These are phyloP conservation scores for Naganishia antarctica DNA, from an alignment of 768 basidiomycete genomes.

Conservation along the genomic window DNA sequence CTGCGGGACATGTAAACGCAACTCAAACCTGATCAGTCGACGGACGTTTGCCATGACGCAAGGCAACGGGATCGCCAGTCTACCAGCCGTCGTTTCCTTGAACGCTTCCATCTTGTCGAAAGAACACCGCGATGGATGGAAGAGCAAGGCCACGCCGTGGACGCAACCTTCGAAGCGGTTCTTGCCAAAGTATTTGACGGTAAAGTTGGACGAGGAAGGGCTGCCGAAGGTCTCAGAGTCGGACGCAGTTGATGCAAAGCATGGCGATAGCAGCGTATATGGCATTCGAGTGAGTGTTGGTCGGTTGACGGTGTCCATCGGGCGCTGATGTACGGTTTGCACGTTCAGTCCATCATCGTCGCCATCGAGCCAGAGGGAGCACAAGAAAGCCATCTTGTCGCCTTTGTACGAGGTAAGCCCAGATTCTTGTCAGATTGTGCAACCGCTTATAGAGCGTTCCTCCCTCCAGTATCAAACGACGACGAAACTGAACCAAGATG, in stretches of 20 bases:
- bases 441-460: neutral
- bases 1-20: conserved; percentile 76
- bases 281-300: conserved; percentile 14
- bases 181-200: conserved; percentile 31
- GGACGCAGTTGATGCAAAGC: neutral
- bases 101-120: conserved; percentile 77
- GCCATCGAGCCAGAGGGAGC: conserved; percentile 66
- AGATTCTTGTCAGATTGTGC: neutral
- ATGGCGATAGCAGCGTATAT: conserved; percentile 20
- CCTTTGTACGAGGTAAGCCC: conserved; percentile 70
- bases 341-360: conserved; percentile 10
- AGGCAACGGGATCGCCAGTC: neutral
- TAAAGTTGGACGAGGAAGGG: neutral
- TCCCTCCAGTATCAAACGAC: conserved; percentile 15
- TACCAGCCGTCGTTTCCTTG: conserved; percentile 79
- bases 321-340: neutral
- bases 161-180: conserved; percentile 27
- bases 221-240: conserved; percentile 1
- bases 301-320: too few species aligned
- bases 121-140: conserved; percentile 70
- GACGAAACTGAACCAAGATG: conserved; percentile 55
- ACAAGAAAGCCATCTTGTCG: conserved; percentile 78
- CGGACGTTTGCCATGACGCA: conserved; percentile 1
- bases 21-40: conserved; percentile 65
- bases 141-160: conserved; percentile 53